Evolutionary conservation across 495 filamentous ascomycete genomes (phyloP), one percentile per base, ranked within the genome.

Genomic region (Platismatia glauca): DNA sequence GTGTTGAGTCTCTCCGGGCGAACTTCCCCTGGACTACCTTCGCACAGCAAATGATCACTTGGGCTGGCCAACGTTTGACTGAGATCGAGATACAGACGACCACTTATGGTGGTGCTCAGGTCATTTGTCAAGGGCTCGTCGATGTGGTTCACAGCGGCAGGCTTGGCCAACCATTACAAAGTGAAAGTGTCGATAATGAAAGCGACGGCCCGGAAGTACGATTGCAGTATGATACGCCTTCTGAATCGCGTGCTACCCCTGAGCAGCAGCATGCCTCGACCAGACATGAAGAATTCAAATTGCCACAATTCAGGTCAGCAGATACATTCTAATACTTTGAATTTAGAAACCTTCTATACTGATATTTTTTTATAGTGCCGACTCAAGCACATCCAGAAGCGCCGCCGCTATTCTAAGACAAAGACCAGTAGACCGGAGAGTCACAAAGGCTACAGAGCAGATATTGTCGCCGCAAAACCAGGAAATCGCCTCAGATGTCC

Each of bases 1-100:
- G 72, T 58, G 64, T 75, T 57, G 73, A 75, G 4, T 60, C 50
- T 43, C 68, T 78, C 24, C 65, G 66, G 22, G 62, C 56, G 20
- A 65, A 13, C 7, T 76, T 69, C 60, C 65, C 73, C 3, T 77
- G 75, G 74, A 55, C 58, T 27, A 38, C 59, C 1, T 73, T 76
- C 62, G 44, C 70, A 4, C 41, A 46, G 15, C 33, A 60, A 7
- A 37, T 69, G 7, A 57, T 68, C 9, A 43, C 41, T 11, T 76
- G 73, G 73, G 63, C 52, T 37, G 60, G 56, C 50, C 27, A 48
- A 22, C 70, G 72, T 12, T 38, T 69, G 22, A 64, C 68, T 3
- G 72, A 74, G 56, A 62, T 74, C 31, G 58, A 62, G 11, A 37
- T 50, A 18, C 52, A 58, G 29, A 66, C 74, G 18, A 38, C 55